Base-by-base conservation (phyloP, 75 land plant species). In the Ceratopteris richardii region DNA sequence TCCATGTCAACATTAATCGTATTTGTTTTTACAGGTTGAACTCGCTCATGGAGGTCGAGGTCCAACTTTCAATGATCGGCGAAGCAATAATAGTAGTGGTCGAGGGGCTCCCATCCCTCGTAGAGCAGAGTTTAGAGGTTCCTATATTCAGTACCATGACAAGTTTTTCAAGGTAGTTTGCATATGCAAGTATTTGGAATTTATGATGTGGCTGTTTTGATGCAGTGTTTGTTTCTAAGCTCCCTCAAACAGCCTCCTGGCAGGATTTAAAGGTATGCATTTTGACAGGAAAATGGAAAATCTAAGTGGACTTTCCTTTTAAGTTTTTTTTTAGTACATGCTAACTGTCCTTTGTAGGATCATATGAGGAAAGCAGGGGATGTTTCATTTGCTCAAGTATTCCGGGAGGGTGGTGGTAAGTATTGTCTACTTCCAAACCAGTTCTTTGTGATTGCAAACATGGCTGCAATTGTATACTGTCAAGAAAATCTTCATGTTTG, bases 311-410 rank as follows among this genome's bases (percentile, higher is more conserved):
- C 19, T 18, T 46, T 25, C 3, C 1, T 62, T 12, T n/a, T 42
- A 44, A 14, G 29, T 21, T 36, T 23, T 16, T 60, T 27, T 59
- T 43, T n/a, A 43, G 5, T 51, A 25, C 14, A 19, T 62, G 21
- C 16, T 41, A 1, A 6, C 23, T 36, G 21, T 54, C 17, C 4
- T 60, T 23, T 20, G 27, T 69, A 87, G 92, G 92, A 87, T 66
- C 92, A 87, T 51, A 87, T 87, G 92, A 84, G 92, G 16, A 65
- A 70, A 57, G 92, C 92, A 29, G 92, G 92, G 11, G 92, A 87
- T 76, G 92, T 87, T 43, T 87, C 88, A 55, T 87, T 87, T 61
- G 83, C 92, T 30, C 74, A 87, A 68, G 88, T 87, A 41, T 87
- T 73, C 31, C 80, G 77, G 46, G 90, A 82, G 31, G 67, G 78